Percentiles rank a stretch among this genome's conserved stretches.
Evolutionary conservation across 2,329 filamentous ascomycete genomes (phyloP).

Genomic region (Aspergillus viridinutans): DNA sequence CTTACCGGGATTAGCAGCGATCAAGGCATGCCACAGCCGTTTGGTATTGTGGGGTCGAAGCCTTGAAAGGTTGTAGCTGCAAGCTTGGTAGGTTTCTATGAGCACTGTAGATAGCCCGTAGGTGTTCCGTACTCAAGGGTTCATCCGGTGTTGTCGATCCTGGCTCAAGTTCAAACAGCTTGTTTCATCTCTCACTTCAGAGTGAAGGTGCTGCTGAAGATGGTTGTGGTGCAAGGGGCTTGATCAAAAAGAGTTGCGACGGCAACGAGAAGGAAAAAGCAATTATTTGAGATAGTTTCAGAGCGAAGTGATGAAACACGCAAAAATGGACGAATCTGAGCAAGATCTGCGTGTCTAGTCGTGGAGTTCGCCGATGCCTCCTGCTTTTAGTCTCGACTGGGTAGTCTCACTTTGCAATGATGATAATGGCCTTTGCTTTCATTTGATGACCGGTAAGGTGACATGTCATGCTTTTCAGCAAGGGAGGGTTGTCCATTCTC

Average conservation of each 20-base stretch:
- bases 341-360: not conserved
- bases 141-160: not conserved
- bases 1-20: not conserved
- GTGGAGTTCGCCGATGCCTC: not conserved
- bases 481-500: not conserved
- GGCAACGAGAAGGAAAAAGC: conserved; percentile 5
- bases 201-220: not conserved
- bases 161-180: not conserved
- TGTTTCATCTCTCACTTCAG: not conserved
- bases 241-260: conserved; percentile 3
- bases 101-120: not conserved
- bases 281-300: not conserved
- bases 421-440: not conserved
- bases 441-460: not conserved
- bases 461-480: not conserved
- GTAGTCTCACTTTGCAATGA: not conserved
- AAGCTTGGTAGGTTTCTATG: not conserved
- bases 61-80: not conserved
- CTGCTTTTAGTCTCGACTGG: not conserved
- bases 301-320: not conserved
- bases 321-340: not conserved
- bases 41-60: not conserved
- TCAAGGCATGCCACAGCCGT: not conserved
- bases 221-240: not conserved
- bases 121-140: not conserved